Conservation (phyloP, 1,284 basidiomycete genomes). For the Neonothopanus nambi region DNA sequence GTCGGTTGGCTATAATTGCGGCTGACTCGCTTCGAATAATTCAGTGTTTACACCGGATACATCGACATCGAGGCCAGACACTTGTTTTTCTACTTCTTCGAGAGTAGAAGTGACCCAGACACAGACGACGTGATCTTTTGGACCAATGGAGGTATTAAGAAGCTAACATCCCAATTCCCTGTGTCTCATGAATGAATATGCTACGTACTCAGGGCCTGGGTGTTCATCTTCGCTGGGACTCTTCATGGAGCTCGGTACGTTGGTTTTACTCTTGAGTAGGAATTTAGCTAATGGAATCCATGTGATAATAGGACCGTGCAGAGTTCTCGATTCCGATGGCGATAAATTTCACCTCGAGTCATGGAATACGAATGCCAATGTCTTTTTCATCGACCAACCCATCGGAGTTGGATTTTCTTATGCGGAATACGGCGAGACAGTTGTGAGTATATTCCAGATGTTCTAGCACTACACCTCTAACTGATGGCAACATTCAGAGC, state of each 20-base stretch:
- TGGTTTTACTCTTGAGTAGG: background rate
- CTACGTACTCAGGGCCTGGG: conserved; percentile 42
- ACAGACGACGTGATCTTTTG: conserved; percentile 19
- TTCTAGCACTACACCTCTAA: background rate
- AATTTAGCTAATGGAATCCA: background rate
- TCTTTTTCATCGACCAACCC: conserved; percentile 74
- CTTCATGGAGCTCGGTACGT: conserved; percentile 65
- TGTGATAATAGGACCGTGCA: conserved; percentile 44
- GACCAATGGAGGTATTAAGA: conserved; percentile 18
- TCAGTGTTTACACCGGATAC: conserved; percentile 45
- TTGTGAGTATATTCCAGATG: conserved; percentile 38
- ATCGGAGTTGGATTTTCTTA: conserved; percentile 72
- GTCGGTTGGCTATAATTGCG: background rate
- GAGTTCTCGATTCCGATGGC: conserved; percentile 42
- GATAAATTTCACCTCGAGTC: conserved; percentile 56
- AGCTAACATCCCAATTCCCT: background rate
- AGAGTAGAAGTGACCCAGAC: conserved; percentile 52
- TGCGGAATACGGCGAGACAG: conserved; percentile 65
- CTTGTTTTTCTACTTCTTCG: conserved; percentile 88
- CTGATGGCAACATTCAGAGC: conserved; percentile 30
- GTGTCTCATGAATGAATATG: background rate
- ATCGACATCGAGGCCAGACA: conserved; percentile 72
- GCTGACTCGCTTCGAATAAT: background rate
- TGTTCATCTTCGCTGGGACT: conserved; percentile 58
- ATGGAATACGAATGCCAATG: conserved; percentile 71